A percentile compares a stretch with the other conserved stretches of the same genome.
Conservation (phyloP, 1,284 basidiomycete genomes). For the Tausonia pullulans region DNA sequence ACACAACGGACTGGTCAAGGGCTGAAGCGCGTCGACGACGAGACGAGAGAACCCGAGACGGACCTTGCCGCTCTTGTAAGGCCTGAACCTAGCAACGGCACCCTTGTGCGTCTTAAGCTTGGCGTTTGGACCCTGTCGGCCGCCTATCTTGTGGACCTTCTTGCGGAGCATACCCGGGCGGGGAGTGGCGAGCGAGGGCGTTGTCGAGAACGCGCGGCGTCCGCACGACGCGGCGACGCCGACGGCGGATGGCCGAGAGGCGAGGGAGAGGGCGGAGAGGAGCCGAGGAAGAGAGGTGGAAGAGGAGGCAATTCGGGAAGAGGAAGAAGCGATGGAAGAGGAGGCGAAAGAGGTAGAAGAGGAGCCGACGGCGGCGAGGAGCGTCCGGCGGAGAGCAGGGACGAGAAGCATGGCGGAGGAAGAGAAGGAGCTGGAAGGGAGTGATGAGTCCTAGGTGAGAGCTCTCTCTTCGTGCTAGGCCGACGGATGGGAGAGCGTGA, state of each 20-base stretch:
- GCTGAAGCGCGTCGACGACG: background rate
- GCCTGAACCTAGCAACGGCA: conserved; percentile 4
- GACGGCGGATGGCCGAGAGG: background rate
- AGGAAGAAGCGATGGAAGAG: background rate
- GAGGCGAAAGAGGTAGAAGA: background rate
- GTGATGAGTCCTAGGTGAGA: too few relatives aligned
- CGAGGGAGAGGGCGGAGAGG: background rate
- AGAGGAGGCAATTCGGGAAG: background rate
- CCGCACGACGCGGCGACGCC: background rate
- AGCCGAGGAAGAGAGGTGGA: background rate
- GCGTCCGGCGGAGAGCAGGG: background rate
- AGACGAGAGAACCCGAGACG: background rate
- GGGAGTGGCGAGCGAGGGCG: background rate
- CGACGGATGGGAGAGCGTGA: too few relatives aligned
- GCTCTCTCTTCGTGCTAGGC: too few relatives aligned
- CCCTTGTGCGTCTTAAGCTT: conserved; percentile 9
- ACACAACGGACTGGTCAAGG: background rate
- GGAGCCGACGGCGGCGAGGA: background rate
- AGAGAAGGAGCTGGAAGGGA: background rate
- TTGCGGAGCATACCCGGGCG: background rate
- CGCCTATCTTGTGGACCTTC: background rate
- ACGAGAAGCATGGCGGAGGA: background rate
- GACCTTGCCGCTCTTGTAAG: conserved; percentile 14
- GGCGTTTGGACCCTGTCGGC: background rate
- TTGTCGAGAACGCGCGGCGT: background rate